phyloP scores from a whole-genome alignment of 768 basidiomycete genomes.

The Serpula lacrymans region DNA sequence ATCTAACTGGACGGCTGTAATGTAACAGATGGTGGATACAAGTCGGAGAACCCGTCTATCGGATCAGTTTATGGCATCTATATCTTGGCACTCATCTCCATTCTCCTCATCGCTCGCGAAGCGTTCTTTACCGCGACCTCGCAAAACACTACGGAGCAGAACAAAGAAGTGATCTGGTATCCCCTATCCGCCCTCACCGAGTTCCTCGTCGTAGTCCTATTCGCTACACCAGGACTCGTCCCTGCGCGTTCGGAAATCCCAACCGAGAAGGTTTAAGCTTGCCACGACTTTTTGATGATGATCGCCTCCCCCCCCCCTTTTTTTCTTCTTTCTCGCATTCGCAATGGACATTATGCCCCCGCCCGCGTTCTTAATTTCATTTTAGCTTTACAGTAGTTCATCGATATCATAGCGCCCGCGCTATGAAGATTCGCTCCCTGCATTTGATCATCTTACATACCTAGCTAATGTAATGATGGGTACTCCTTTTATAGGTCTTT shows the following conservation, averaged over 20 bases:
- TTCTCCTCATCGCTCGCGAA: slow-evolving; percentile 26
- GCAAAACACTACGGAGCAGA: slow-evolving; percentile 10
- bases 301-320: no score
- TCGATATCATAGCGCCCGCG: no score
- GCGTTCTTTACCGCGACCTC: slow-evolving; percentile 27
- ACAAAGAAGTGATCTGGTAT: slow-evolving; percentile 29
- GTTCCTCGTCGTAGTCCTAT: slow-evolving; percentile 25
- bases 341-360: no score
- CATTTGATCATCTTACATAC: no score
- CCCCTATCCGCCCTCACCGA: slow-evolving; percentile 30
- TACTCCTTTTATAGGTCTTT: no score
- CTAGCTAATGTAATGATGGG: no score
- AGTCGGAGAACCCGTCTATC: neutral
- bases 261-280: slow-evolving; percentile 3
- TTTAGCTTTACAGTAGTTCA: no score
- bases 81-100: slow-evolving; percentile 19
- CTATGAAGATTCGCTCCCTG: no score
- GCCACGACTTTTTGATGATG: slow-evolving; percentile 2
- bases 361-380: no score
- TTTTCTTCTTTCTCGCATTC: no score
- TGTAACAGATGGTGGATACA: slow-evolving; percentile 10
- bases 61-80: slow-evolving; percentile 18
- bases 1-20: neutral
- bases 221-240: slow-evolving; percentile 29
- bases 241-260: slow-evolving; percentile 13